Percentiles rank a stretch among this genome's conserved stretches.
phyloP scores from a whole-genome alignment of 73 alveolate genomes.

The Effrenium voratum region DNA sequence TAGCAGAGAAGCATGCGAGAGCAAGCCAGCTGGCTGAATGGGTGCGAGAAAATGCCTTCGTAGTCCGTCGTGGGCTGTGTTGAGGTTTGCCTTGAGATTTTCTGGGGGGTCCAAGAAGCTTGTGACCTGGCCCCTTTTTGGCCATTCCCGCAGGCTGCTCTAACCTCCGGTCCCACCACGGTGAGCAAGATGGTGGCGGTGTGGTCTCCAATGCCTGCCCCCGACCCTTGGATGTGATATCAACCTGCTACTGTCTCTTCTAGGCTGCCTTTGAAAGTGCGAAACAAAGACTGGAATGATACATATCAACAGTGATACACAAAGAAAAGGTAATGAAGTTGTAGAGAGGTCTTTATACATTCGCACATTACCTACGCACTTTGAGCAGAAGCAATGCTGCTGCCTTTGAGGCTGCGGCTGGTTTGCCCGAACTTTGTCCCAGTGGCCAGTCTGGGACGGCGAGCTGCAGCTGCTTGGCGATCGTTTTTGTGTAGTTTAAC shows the following conservation, averaged over 20 bases:
- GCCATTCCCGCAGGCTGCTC: neutral
- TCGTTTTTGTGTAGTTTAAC: too few relatives aligned
- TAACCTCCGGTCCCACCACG: constrained; percentile 3
- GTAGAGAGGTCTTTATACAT: neutral
- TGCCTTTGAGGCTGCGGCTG: constrained; percentile 1
- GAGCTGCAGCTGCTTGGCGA: constrained; percentile 18
- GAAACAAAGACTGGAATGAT: neutral
- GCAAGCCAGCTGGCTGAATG: too few relatives aligned
- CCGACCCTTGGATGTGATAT: too few relatives aligned
- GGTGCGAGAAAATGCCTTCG: too few relatives aligned
- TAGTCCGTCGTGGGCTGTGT: too few relatives aligned
- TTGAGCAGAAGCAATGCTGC: neutral
- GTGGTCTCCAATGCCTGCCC: neutral
- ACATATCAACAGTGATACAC: neutral
- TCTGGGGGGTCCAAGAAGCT: too few relatives aligned
- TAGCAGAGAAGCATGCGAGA: too few relatives aligned
- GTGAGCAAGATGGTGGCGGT: constrained; percentile 21
- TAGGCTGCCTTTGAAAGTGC: neutral
- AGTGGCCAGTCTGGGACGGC: constrained; percentile 77
- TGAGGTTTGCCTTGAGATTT: too few relatives aligned
- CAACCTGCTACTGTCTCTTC: too few relatives aligned
- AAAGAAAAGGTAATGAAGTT: neutral
- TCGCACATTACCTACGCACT: neutral
- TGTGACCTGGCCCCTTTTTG: too few relatives aligned
- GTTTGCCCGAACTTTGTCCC: neutral